Percentiles rank a stretch among this genome's conserved stretches.
Conservation (phyloP, 805 yeast species). For the Cyberlindnera americana region DNA sequence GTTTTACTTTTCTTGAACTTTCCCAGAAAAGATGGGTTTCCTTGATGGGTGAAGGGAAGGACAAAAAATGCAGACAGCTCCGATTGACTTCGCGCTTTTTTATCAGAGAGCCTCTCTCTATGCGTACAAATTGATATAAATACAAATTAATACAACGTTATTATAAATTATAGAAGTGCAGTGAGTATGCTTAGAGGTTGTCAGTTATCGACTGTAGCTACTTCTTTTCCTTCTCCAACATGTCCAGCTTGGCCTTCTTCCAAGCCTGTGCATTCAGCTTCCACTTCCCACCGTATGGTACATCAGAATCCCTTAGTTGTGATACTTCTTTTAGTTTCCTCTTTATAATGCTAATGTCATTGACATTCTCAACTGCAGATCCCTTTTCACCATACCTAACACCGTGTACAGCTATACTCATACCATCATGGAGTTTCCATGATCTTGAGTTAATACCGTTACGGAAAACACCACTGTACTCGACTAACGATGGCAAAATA, state of each 20-base stretch:
- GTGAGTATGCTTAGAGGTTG: too few relatives aligned
- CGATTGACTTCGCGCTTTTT: too few relatives aligned
- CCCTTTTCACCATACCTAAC: conserved; percentile 31
- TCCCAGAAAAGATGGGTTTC: too few relatives aligned
- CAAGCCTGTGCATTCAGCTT: conserved; percentile 23
- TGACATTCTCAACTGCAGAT: conserved; percentile 25
- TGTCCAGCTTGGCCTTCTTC: conserved; percentile 19
- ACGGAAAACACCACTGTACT: conserved; percentile 61
- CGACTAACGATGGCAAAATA: conserved; percentile 67
- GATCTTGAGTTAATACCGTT: conserved; percentile 71
- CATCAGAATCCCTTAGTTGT: conserved; percentile 7
- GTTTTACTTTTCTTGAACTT: too few relatives aligned
- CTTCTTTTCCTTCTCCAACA: conserved; percentile 13
- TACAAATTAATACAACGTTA: too few relatives aligned
- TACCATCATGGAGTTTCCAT: conserved; percentile 83
- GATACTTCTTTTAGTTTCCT: conserved; percentile 23
- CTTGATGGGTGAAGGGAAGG: too few relatives aligned
- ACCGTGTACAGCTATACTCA: conserved; percentile 58
- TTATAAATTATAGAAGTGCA: too few relatives aligned
- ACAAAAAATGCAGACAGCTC: too few relatives aligned
- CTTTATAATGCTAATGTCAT: conserved; percentile 18
- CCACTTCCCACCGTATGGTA: conserved; percentile 13
- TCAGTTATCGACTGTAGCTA: too few relatives aligned
- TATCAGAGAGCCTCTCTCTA: too few relatives aligned
- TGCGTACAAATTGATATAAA: too few relatives aligned